phyloP scores from a whole-genome alignment of 2,329 filamentous ascomycete species.

The Ophiostoma quercus region DNA sequence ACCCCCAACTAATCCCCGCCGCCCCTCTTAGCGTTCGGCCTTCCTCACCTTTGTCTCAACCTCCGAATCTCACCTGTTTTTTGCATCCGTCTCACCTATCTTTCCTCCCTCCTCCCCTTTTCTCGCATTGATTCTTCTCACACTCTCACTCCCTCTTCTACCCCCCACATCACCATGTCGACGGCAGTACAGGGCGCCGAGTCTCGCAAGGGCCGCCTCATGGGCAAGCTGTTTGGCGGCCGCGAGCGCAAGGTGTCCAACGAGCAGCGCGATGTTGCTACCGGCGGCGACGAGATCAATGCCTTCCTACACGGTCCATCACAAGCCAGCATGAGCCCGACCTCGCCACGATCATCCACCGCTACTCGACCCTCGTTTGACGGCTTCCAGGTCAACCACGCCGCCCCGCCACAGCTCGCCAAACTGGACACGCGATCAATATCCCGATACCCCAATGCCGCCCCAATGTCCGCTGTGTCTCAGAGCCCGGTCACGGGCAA shows the following conservation, averaged over 20 bases:
- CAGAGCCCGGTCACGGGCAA: conserved; percentile 40
- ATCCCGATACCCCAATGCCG: conserved; percentile 52
- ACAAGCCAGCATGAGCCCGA: background rate
- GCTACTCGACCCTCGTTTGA: conserved; percentile 44
- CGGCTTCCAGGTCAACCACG: conserved; percentile 49
- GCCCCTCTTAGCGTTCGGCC: background rate
- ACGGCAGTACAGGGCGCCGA: conserved; percentile 3
- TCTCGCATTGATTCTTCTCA: background rate
- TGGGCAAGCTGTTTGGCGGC: conserved; percentile 57
- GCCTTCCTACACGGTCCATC: conserved; percentile 54
- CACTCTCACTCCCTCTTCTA: background rate
- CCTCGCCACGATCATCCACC: conserved; percentile 18
- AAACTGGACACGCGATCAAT: conserved; percentile 52
- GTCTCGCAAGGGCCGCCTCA: conserved; percentile 49
- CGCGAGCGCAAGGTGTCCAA: conserved; percentile 36
- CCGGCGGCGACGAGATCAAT: conserved; percentile 40
- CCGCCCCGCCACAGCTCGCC: conserved; percentile 44
- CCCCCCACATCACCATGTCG: background rate
- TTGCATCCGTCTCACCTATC: background rate
- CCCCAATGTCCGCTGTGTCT: conserved; percentile 41
- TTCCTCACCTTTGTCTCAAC: background rate
- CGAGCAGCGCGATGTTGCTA: conserved; percentile 36
- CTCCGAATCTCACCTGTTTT: background rate
- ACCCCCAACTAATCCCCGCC: conserved; percentile 10
- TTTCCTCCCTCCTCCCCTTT: background rate